Conservation (phyloP, 768 basidiomycete genomes). For the Cyclocybe aegerita region DNA sequence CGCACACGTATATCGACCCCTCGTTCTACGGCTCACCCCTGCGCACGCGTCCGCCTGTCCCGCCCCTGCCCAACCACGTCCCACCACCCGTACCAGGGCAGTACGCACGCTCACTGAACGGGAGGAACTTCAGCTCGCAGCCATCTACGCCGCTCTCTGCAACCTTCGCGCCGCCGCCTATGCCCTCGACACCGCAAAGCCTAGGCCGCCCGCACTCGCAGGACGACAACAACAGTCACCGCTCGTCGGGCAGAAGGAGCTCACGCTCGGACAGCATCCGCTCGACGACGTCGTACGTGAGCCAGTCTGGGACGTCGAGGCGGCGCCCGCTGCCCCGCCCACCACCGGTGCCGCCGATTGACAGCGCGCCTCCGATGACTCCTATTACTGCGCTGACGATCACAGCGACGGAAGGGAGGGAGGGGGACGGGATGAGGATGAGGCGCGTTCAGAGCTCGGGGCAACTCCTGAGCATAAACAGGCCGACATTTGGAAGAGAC, state of each 20-base stretch:
- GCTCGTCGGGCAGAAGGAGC: too few species aligned
- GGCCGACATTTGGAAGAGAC: neutral
- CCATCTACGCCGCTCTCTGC: slow-evolving; percentile 13
- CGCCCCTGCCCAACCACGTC: slow-evolving; percentile 8
- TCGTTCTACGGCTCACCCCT: slow-evolving; percentile 30
- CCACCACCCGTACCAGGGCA: slow-evolving; percentile 37
- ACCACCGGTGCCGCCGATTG: slow-evolving; percentile 2
- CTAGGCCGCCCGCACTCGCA: slow-evolving; percentile 3
- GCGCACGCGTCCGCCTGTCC: too few species aligned
- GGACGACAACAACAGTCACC: slow-evolving; percentile 1
- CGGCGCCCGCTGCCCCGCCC: slow-evolving; percentile 14
- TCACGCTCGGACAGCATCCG: slow-evolving; percentile 7
- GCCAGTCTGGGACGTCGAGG: slow-evolving; percentile 1
- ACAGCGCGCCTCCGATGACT: neutral
- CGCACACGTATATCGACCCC: slow-evolving; percentile 43
- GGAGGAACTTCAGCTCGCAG: slow-evolving; percentile 10
- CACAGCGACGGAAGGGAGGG: too few species aligned
- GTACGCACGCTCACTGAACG: slow-evolving; percentile 13
- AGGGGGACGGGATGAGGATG: too few species aligned
- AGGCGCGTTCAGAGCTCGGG: slow-evolving; percentile 19
- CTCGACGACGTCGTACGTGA: slow-evolving; percentile 6
- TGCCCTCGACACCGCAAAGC: neutral
- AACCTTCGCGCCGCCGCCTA: slow-evolving; percentile 2
- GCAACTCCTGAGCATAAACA: slow-evolving; percentile 8
- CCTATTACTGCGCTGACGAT: neutral